Percentiles rank a stretch among this genome's conserved stretches.
These are phyloP conservation scores for Celoporthe dispersa DNA, from an alignment of 2,329 filamentous ascomycete genomes.

Conservation along the genomic window DNA sequence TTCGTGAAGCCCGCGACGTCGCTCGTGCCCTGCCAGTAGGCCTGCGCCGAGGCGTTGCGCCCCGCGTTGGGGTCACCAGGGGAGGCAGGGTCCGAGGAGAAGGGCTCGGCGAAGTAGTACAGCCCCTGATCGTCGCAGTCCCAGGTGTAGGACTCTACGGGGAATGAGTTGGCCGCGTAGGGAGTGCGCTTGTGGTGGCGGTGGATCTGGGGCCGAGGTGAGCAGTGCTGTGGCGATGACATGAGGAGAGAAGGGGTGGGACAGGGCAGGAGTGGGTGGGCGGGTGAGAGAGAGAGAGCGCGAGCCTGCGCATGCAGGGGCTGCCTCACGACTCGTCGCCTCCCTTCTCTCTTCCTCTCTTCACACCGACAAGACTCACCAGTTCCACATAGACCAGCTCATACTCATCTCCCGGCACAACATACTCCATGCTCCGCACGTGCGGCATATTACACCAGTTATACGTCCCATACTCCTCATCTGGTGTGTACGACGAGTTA, in stretches of 20 bases:
- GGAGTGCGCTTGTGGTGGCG: slow-evolving; percentile 85
- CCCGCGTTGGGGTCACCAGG: slow-evolving; percentile 19
- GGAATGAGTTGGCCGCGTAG: slow-evolving; percentile 78
- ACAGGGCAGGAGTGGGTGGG: too few relatives aligned
- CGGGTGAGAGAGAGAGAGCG: too few relatives aligned
- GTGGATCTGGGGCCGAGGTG: slow-evolving; percentile 60
- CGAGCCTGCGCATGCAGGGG: background rate
- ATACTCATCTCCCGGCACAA: slow-evolving; percentile 57
- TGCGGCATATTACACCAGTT: slow-evolving; percentile 92
- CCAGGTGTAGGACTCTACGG: slow-evolving; percentile 73
- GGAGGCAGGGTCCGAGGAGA: slow-evolving; percentile 36
- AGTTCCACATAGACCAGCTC: slow-evolving; percentile 76
- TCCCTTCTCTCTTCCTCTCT: background rate
- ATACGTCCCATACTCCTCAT: slow-evolving; percentile 64
- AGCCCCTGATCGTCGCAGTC: slow-evolving; percentile 71
- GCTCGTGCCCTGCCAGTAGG: slow-evolving; percentile 70
- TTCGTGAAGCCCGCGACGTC: slow-evolving; percentile 52
- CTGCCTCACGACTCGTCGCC: background rate
- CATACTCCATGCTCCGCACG: slow-evolving; percentile 70
- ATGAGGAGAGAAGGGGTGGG: too few relatives aligned
- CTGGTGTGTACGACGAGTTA: slow-evolving; percentile 65
- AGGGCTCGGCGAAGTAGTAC: slow-evolving; percentile 69
- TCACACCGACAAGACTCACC: slow-evolving; percentile 46
- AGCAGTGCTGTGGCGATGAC: background rate
- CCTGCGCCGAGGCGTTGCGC: slow-evolving; percentile 48